These are phyloP conservation scores for Cucurbita maxima DNA, from an alignment of 306 rosid genomes.

Conservation along the genomic window DNA sequence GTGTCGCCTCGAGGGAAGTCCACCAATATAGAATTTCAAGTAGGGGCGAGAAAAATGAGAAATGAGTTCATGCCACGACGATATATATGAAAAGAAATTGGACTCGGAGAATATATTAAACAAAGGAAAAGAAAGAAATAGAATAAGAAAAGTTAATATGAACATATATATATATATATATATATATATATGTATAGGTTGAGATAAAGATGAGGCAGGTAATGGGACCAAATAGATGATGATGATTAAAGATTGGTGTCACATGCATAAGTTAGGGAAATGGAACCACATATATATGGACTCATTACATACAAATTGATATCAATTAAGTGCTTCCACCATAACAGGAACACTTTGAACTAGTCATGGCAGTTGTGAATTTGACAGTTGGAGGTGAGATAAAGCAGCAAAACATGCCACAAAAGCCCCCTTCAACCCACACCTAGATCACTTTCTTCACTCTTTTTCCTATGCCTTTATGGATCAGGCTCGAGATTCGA, in stretches of 20 bases:
- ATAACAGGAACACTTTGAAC: conserved; percentile 15
- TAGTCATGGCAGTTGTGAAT: conserved; percentile 17
- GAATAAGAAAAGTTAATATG: not conserved
- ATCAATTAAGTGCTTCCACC: conserved; percentile 9
- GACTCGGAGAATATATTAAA: not conserved
- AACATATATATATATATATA: too few species aligned
- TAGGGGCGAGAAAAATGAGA: too few species aligned
- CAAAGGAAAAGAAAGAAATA: not conserved
- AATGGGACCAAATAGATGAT: conserved; percentile 7
- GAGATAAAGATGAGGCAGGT: not conserved
- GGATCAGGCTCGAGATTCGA: not conserved
- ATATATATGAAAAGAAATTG: not conserved
- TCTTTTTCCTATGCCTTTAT: too few species aligned
- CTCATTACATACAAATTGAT: not conserved
- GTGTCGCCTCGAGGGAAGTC: too few species aligned
- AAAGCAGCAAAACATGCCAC: conserved; percentile 9
- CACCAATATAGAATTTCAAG: too few species aligned
- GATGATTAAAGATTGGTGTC: not conserved
- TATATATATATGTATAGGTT: not conserved
- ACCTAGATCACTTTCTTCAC: not conserved
- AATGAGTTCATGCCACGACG: too few species aligned
- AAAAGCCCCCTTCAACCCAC: conserved; percentile 8
- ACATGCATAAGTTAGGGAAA: conserved; percentile 1
- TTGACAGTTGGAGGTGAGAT: conserved; percentile 11
- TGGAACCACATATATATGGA: conserved; percentile 4